Evolutionary conservation across 306 rosid species (phyloP).

Genomic region (Quercus parvula): DNA sequence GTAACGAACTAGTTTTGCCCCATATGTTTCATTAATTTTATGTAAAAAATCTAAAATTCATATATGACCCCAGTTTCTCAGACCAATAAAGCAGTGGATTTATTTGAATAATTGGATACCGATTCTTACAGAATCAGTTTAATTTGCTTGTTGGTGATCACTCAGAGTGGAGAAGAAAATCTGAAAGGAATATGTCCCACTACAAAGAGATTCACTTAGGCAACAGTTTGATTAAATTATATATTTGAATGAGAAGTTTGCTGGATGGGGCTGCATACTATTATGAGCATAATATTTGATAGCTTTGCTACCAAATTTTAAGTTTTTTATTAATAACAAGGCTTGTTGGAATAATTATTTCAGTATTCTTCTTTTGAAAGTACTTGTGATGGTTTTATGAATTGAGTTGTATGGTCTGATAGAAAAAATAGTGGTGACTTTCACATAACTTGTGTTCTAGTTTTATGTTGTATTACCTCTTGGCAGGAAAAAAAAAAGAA

Average conservation of each 20-base stretch:
- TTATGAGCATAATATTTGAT: not conserved
- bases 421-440: not conserved
- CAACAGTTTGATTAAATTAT: not conserved
- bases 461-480: not conserved
- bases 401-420: not conserved
- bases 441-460: not conserved
- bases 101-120: not conserved
- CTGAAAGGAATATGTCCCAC: not conserved
- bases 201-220: not conserved
- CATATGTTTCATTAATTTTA: not conserved
- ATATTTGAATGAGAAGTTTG: not conserved
- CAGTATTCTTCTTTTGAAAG: not conserved
- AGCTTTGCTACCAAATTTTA: not conserved
- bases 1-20: not conserved
- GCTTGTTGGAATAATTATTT: not conserved
- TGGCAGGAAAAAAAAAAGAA: too few species aligned
- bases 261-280: not conserved
- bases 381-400: not conserved
- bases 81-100: not conserved
- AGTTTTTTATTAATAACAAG: not conserved
- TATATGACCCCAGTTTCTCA: not conserved
- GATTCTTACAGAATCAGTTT: not conserved
- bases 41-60: not conserved
- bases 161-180: not conserved
- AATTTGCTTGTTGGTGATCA: not conserved